Conservation (phyloP, 2,329 filamentous ascomycete genomes). For the Ophiocordyceps robertsii region DNA sequence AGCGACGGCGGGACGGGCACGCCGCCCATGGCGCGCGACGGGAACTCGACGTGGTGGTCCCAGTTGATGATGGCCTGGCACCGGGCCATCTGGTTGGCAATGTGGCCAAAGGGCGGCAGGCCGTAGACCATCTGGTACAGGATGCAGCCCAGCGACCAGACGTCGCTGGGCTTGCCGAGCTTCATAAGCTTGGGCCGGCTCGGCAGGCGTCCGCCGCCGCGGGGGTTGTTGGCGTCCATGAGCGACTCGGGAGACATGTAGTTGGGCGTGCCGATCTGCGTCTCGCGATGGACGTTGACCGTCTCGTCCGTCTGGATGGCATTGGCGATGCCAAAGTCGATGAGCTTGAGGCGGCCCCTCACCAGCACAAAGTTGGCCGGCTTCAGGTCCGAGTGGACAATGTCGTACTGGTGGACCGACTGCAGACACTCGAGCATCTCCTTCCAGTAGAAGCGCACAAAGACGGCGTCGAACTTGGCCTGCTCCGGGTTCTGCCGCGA, state of each 20-base stretch:
- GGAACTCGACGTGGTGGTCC: conserved; percentile 59
- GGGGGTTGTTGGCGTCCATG: conserved; percentile 65
- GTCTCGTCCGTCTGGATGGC: conserved; percentile 93
- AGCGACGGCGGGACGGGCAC: conserved; percentile 44
- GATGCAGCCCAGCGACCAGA: conserved; percentile 94
- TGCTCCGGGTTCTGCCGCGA: conserved; percentile 58
- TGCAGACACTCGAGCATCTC: conserved; percentile 96
- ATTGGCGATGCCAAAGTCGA: conserved; percentile 97
- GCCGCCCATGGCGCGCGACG: conserved; percentile 53
- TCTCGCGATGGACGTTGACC: conserved; percentile 92
- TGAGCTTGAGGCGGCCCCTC: conserved; percentile 80
- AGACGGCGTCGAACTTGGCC: conserved; percentile 70
- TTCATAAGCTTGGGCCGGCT: conserved; percentile 69
- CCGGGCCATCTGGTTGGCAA: conserved; percentile 71
- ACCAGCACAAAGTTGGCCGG: conserved; percentile 95
- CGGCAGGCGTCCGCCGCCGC: conserved; percentile 27
- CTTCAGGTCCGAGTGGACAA: conserved; percentile 94
- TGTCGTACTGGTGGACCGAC: conserved; percentile 76
- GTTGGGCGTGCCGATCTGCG: conserved; percentile 89
- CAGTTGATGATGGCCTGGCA: conserved; percentile 81
- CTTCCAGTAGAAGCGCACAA: conserved; percentile 97
- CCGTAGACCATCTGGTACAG: conserved; percentile 98
- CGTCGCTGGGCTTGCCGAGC: conserved; percentile 85
- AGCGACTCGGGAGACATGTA: conserved; percentile 97
- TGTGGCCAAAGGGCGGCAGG: conserved; percentile 88